phyloP scores from a whole-genome alignment of 768 basidiomycete genomes.

The Phlegmacium glaucopus region DNA sequence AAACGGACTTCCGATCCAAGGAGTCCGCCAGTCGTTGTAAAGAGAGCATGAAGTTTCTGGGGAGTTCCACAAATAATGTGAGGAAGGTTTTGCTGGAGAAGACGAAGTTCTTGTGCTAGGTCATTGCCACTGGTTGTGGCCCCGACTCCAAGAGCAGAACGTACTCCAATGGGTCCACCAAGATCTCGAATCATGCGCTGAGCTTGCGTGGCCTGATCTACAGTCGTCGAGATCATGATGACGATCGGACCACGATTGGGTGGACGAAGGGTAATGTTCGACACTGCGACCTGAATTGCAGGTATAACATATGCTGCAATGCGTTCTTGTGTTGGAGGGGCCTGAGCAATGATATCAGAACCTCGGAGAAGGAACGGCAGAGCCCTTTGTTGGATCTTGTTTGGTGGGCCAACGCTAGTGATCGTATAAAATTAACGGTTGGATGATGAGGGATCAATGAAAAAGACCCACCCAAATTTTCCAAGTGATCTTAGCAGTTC shows the following conservation, averaged over 20 bases:
- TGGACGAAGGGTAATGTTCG: constrained; percentile 53
- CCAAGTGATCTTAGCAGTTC: constrained; percentile 85
- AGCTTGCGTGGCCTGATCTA: constrained; percentile 97
- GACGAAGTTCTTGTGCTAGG: constrained; percentile 71
- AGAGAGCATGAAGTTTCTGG: constrained; percentile 91
- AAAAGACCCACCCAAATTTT: constrained; percentile 81
- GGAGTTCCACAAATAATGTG: constrained; percentile 97
- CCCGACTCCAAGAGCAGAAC: constrained; percentile 86
- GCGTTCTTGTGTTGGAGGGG: constrained; percentile 96
- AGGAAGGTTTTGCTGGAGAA: constrained; percentile 88
- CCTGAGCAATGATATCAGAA: constrained; percentile 97
- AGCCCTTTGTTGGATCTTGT: constrained; percentile 97
- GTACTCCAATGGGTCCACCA: constrained; percentile 89
- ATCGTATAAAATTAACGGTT: neutral
- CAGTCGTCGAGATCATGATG: constrained; percentile 95
- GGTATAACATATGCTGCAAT: constrained; percentile 97
- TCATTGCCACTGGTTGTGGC: constrained; percentile 60
- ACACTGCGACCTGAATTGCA: constrained; percentile 78
- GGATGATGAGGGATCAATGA: constrained; percentile 5
- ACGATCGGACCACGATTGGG: constrained; percentile 77
- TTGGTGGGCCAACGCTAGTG: constrained; percentile 88
- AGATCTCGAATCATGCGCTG: constrained; percentile 94
- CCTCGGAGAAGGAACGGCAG: constrained; percentile 92
- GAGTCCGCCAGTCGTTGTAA: constrained; percentile 76
- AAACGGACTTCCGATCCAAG: constrained; percentile 84